Evolutionary conservation across 345 rosid species (phyloP), one percentile per base, ranked within the genome.

Genomic region (Acer yangbiense): DNA sequence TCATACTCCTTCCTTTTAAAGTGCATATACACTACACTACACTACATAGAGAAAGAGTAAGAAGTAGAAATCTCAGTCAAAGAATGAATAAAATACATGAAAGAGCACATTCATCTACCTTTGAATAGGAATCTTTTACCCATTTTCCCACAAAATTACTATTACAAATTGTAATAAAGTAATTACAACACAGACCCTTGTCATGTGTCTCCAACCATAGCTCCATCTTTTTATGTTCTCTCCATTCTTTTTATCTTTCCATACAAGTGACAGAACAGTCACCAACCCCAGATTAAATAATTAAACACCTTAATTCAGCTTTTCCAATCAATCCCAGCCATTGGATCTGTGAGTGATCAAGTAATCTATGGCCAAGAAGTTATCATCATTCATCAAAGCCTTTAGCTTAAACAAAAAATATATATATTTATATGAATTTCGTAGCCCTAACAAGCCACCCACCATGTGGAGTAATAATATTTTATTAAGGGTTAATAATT

Each of bases 121-220:
- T 68, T 79, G 77, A 77, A 67, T 44, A 61, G 80, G 85, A 87
- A 85, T 83, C 78, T 80, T 80, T 79, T 74, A 84, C 82, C 44
- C 83, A 48, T 46, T 80, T 82, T 69, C 86, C 85, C 81, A 83
- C 73, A 73, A 77, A 63, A 60, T 57, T 80, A 52, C 74, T 70
- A 44, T 69, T 6, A 50, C 44, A 14, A 43, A 41, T 41, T 7
- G 1, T 55, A 80, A 79, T 29, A 76, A 85, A 83, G 67, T 21
- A 55, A 44, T 2, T 60, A 58, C 16, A 68, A 65, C 60, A 44
- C 65, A 61, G 41, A 57, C 32, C 74, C 43, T 75, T 7, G n/a
- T 35, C 87, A 82, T 78, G 82, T 86, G 87, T 76, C 46, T 67
- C 84, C 84, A 78, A 78, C 87, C 57, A 80, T 52, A 67, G 84